These are phyloP conservation scores for Mariannaea elegans DNA, from an alignment of 2,329 filamentous ascomycete species.

Conservation along the genomic window DNA sequence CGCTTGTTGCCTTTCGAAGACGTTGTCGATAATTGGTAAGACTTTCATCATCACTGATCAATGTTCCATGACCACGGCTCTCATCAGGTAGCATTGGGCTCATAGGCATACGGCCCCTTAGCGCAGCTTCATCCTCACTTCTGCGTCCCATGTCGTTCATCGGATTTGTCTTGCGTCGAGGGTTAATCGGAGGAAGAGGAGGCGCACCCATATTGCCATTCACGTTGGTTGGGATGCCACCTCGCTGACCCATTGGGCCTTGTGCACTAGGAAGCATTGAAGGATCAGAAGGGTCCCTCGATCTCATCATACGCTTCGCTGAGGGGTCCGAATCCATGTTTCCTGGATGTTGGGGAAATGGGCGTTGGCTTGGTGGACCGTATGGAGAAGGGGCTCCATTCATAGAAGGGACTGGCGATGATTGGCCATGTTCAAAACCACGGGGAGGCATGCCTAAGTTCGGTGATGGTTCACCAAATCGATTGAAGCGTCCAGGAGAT, in stretches of 20 bases:
- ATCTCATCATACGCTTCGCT: slow-evolving; percentile 52
- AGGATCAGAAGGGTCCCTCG: slow-evolving; percentile 61
- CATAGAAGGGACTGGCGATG: slow-evolving; percentile 55
- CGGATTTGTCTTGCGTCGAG: slow-evolving; percentile 58
- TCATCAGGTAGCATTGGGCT: slow-evolving; percentile 32
- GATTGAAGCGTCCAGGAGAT: slow-evolving; percentile 36
- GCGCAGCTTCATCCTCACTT: slow-evolving; percentile 45
- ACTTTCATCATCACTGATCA: slow-evolving; percentile 49
- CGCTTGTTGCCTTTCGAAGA: slow-evolving; percentile 54
- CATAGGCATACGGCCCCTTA: slow-evolving; percentile 32
- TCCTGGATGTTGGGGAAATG: slow-evolving; percentile 20
- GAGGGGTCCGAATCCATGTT: slow-evolving; percentile 19
- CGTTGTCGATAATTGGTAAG: slow-evolving; percentile 48
- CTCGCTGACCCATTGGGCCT: slow-evolving; percentile 53
- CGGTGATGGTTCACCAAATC: slow-evolving; percentile 25
- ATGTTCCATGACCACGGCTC: slow-evolving; percentile 36
- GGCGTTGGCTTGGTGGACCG: slow-evolving; percentile 26
- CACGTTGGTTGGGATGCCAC: slow-evolving; percentile 48
- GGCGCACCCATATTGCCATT: slow-evolving; percentile 51
- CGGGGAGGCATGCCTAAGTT: slow-evolving; percentile 30
- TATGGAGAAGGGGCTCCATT: slow-evolving; percentile 28
- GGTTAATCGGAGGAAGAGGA: slow-evolving; percentile 68
- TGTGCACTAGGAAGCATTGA: slow-evolving; percentile 58
- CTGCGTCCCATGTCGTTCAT: slow-evolving; percentile 49
- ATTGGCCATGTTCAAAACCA: slow-evolving; percentile 50